Conservation (phyloP, 371 early-diverging fungal genomes). For the Zychaea mexicana region DNA sequence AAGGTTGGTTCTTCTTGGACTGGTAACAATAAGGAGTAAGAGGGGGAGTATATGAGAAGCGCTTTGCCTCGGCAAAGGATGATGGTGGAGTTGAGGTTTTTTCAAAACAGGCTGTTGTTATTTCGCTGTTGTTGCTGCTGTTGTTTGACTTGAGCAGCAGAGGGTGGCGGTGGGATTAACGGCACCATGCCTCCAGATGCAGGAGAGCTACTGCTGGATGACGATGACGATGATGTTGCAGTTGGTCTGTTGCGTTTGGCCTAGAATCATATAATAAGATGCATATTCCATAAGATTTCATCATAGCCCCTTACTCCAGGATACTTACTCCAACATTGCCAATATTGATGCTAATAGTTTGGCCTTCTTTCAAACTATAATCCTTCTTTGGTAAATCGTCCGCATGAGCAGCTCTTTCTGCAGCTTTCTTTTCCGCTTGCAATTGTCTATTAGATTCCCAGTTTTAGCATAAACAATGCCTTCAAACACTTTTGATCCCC, state of each 20-base stretch:
- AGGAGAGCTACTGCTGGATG: neutral
- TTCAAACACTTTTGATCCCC: too few species aligned
- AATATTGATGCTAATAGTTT: slow-evolving; percentile 81
- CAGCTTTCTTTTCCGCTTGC: slow-evolving; percentile 57
- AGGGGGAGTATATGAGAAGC: too few species aligned
- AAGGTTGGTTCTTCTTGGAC: too few species aligned
- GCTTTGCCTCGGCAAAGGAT: too few species aligned
- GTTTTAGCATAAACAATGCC: neutral
- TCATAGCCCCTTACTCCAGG: neutral
- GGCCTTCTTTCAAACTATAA: slow-evolving; percentile 85
- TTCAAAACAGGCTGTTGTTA: slow-evolving; percentile 10
- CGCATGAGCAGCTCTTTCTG: slow-evolving; percentile 46
- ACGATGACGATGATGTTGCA: neutral
- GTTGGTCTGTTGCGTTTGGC: slow-evolving; percentile 4
- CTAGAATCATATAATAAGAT: neutral
- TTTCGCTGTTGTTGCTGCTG: slow-evolving; percentile 38
- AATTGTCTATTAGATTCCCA: slow-evolving; percentile 55
- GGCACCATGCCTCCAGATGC: slow-evolving; percentile 33
- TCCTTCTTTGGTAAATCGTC: slow-evolving; percentile 68
- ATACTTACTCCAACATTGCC: slow-evolving; percentile 58
- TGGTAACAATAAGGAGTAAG: too few species aligned
- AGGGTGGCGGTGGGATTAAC: slow-evolving; percentile 55
- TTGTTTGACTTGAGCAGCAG: slow-evolving; percentile 55
- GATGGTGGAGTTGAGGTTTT: neutral
- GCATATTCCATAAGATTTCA: neutral